Conservation (phyloP, 2,329 filamentous ascomycete genomes). For the Fusarium guadeloupense region DNA sequence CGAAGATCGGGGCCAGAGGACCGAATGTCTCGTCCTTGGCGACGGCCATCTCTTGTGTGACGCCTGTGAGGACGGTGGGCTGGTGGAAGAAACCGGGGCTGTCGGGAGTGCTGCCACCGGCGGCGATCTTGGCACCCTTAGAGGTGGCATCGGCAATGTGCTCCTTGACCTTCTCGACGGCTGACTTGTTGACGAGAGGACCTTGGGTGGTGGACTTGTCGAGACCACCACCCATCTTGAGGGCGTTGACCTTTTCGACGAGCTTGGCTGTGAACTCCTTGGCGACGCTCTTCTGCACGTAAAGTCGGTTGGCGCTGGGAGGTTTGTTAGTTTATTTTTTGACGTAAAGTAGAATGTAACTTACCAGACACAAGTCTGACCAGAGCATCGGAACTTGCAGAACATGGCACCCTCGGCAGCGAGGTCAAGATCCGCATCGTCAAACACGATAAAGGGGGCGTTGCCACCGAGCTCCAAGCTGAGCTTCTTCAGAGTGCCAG, state of each 20-base stretch:
- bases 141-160: constrained; percentile 69
- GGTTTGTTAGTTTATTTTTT: background rate
- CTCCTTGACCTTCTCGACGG: constrained; percentile 67
- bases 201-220: constrained; percentile 43
- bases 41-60: constrained; percentile 45
- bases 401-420: constrained; percentile 66
- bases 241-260: constrained; percentile 42
- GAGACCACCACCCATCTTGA: constrained; percentile 44
- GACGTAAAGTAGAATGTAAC: background rate
- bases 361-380: constrained; percentile 70
- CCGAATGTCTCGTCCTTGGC: constrained; percentile 48
- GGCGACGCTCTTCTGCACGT: constrained; percentile 47
- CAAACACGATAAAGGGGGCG: constrained; percentile 70
- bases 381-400: constrained; percentile 52
- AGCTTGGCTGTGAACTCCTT: constrained; percentile 45
- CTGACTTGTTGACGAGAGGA: constrained; percentile 70
- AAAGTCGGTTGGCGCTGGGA: constrained; percentile 49
- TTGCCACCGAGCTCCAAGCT: constrained; percentile 77
- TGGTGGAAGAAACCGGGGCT: constrained; percentile 72
- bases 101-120: constrained; percentile 71
- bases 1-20: constrained; percentile 43
- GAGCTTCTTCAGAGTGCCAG: constrained; percentile 72
- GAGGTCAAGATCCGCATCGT: constrained; percentile 71
- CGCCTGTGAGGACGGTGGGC: constrained; percentile 73
- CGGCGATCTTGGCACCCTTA: constrained; percentile 66